Conservation (phyloP, 441 rosid genomes). For the Metrosideros polymorpha region DNA sequence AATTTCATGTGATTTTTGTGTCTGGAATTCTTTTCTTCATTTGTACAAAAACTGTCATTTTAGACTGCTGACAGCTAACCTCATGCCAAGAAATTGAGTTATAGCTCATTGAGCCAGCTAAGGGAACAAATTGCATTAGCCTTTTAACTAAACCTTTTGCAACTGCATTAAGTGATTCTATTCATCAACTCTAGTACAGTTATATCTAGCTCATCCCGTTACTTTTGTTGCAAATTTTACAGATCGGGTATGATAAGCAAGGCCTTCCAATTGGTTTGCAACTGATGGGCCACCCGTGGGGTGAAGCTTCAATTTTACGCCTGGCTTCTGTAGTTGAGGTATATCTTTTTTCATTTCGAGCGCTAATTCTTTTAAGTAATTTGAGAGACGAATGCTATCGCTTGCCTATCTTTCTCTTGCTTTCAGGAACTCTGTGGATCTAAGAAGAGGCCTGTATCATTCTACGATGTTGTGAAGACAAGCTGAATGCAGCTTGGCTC, state of each 20-base stretch:
- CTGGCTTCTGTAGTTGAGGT: constrained; percentile 79
- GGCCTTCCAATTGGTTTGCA: constrained; percentile 88
- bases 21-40: background rate
- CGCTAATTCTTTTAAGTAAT: background rate
- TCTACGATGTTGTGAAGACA: constrained; percentile 41
- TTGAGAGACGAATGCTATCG: background rate
- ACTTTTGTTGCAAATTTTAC: constrained; percentile 2
- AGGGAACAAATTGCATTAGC: background rate
- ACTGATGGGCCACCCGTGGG: constrained; percentile 77
- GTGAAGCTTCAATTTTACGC: constrained; percentile 63
- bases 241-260: constrained; percentile 83
- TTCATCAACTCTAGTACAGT: background rate
- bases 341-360: background rate
- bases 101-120: background rate
- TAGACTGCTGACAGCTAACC: background rate
- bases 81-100: background rate
- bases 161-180: background rate
- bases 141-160: background rate
- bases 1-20: background rate
- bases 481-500: constrained; percentile 4
- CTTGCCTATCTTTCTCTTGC: background rate
- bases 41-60: background rate
- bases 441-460: constrained; percentile 54
- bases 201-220: background rate
- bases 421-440: constrained; percentile 52